Evolutionary conservation across 768 basidiomycete species (phyloP), one percentile per base, ranked within the genome.

Genomic region (Scleroderma citrinum): DNA sequence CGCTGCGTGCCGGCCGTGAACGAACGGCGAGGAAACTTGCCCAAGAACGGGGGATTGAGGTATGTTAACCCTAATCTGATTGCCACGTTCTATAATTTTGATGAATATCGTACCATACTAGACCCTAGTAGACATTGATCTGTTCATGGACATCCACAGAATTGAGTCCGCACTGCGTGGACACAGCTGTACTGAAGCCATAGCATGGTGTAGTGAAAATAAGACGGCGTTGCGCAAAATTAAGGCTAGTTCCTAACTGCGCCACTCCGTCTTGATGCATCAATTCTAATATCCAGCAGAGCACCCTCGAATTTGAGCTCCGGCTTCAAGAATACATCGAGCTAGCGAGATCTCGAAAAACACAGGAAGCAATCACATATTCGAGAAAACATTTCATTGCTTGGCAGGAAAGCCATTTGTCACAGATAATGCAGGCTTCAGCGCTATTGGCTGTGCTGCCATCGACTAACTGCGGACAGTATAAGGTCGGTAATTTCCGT

Each of bases 291-390:
- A 29, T 41, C 44, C 48, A 44, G 48, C 67, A 97, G 93, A 92
- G 87, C 69, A 86, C 91, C 8, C 81, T 99, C 38, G 96, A 99
- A 71, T 98, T 98, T 66, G 88, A 93, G 56, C 81, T 99, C 41
- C 83, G 96, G 39, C 76, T 96, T 36, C 96, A 99, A 68, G 92
- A 97, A 68, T 97, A 87, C 65, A 93, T 98, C 61, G 96, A 99
- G 68, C 76, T 99, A 5, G 81, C 84, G 30, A 76, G 96, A 31
- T 69, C 74, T 3, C 65, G 81, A 31, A 82, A 83, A 63, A 73
- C 70, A 10, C 60, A 72, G 39, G 87, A 88, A 47, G 96, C 96
- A 8, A 92, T 98, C 53, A 73, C 79, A 1, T 96, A 98, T 68
- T 76, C 79, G 16, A 77, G 79, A 65, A 95, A 89, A 65, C 74